These are phyloP conservation scores for Flagelloscypha sp. DNA, from an alignment of 768 basidiomycete genomes.

Conservation along the genomic window DNA sequence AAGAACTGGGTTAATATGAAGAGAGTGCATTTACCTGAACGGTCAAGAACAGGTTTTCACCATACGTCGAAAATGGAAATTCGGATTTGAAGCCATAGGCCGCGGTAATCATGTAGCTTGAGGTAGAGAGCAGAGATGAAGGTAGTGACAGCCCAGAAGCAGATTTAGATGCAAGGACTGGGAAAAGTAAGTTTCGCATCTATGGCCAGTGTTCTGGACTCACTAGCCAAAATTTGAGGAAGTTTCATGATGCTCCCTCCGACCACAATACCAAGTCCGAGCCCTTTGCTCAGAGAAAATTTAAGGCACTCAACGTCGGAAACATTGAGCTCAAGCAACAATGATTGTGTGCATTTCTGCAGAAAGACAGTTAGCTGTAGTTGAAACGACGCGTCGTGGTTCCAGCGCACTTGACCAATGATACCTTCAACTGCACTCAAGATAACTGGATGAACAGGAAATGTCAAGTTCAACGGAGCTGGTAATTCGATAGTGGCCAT, in stretches of 20 bases:
- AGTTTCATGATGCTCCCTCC: slow-evolving; percentile 70
- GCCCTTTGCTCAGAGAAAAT: slow-evolving; percentile 57
- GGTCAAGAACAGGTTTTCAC: slow-evolving; percentile 67
- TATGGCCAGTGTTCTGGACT: slow-evolving; percentile 17
- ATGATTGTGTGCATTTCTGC: slow-evolving; percentile 60
- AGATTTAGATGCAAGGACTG: slow-evolving; percentile 44
- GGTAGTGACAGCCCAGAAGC: slow-evolving; percentile 58
- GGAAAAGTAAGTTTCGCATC: slow-evolving; percentile 6
- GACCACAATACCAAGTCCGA: slow-evolving; percentile 62
- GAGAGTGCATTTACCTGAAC: too few relatives aligned
- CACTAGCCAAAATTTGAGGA: slow-evolving; percentile 56
- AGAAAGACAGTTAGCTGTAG: too few relatives aligned
- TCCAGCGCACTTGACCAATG: too few relatives aligned
- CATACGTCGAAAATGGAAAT: slow-evolving; percentile 74
- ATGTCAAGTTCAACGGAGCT: too few relatives aligned
- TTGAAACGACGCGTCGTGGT: too few relatives aligned
- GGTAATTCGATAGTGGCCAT: too few relatives aligned
- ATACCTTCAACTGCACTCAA: too few relatives aligned
- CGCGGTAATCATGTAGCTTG: slow-evolving; percentile 55
- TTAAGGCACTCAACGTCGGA: slow-evolving; percentile 54
- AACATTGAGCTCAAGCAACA: slow-evolving; percentile 56
- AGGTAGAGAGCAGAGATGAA: slow-evolving; percentile 61
- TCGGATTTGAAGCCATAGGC: slow-evolving; percentile 54
- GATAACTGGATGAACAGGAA: too few relatives aligned
- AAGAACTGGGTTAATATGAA: too few relatives aligned